These are phyloP conservation scores for Botryotinia narcissicola DNA, from an alignment of 2,329 filamentous ascomycete species.

Conservation along the genomic window DNA sequence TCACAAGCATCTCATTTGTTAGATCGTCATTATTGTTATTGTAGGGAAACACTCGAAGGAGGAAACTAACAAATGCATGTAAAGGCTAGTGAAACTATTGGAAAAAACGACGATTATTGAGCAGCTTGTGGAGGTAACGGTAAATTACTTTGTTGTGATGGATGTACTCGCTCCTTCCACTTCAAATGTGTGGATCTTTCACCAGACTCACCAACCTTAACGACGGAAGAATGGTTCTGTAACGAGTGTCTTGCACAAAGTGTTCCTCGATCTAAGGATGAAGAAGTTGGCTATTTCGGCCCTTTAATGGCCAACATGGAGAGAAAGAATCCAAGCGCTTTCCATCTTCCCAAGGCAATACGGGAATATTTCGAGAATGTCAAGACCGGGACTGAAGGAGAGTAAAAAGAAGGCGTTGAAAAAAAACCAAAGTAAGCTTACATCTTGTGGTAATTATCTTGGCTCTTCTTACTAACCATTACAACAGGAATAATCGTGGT, in stretches of 20 bases:
- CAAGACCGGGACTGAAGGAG: conserved; percentile 70
- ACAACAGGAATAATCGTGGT: conserved; percentile 47
- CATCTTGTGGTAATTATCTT: conserved; percentile 2
- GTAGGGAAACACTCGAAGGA: neutral
- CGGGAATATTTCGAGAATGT: conserved; percentile 80
- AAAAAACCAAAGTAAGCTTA: conserved; percentile 57
- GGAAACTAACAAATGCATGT: conserved; percentile 33
- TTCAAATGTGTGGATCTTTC: conserved; percentile 85
- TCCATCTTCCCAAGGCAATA: conserved; percentile 66
- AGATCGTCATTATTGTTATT: conserved; percentile 2
- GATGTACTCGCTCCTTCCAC: conserved; percentile 86
- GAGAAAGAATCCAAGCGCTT: conserved; percentile 68
- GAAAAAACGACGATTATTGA: conserved; percentile 89
- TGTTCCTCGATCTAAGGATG: conserved; percentile 38
- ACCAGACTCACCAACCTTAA: conserved; percentile 55
- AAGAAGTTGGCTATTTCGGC: conserved; percentile 57
- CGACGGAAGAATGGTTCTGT: conserved; percentile 78
- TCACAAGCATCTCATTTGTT: conserved; percentile 24
- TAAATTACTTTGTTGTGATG: conserved; percentile 89
- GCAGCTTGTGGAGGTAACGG: conserved; percentile 81
- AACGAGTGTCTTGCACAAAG: conserved; percentile 61
- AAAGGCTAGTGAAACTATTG: conserved; percentile 48
- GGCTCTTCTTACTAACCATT: conserved; percentile 18
- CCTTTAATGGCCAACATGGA: conserved; percentile 63
- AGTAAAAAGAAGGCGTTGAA: conserved; percentile 68